phyloP scores from a whole-genome alignment of 1,284 basidiomycete species.

The Rhodotorula sp. region DNA sequence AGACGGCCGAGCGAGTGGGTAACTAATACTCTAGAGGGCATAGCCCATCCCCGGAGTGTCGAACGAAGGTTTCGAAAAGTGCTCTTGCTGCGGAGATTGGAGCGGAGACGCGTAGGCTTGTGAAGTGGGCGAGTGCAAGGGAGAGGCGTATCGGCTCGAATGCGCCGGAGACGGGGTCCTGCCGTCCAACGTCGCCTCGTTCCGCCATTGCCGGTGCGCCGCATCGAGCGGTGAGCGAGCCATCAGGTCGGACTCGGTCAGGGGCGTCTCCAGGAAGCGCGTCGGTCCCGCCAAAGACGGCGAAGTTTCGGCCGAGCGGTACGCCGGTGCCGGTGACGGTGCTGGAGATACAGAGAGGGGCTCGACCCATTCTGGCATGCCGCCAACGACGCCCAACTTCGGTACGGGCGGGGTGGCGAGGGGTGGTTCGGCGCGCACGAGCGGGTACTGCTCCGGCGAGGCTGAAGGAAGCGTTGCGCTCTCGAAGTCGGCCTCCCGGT shows the following conservation, averaged over 20 bases:
- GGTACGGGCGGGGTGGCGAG: neutral
- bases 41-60: too few relatives aligned
- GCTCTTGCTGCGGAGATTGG: too few relatives aligned
- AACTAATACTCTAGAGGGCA: too few relatives aligned
- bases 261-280: neutral
- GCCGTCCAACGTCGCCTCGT: conserved; percentile 1
- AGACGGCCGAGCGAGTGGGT: too few relatives aligned
- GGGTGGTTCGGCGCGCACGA: conserved; percentile 13
- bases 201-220: conserved; percentile 16
- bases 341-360: neutral
- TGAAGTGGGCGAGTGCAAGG: neutral
- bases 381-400: conserved; percentile 1
- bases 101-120: too few relatives aligned
- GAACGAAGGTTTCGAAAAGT: too few relatives aligned
- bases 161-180: neutral
- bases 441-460: neutral
- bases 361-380: neutral
- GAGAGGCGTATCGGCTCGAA: neutral
- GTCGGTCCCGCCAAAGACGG: conserved; percentile 7
- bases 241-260: conserved; percentile 12
- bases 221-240: conserved; percentile 15
- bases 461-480: too few relatives aligned
- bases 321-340: too few relatives aligned
- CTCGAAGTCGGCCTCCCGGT: conserved; percentile 6
- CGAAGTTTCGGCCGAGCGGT: conserved; percentile 3